Evolutionary conservation across 2,329 filamentous ascomycete species (phyloP).

Genomic region (Beauveria brongniartii): DNA sequence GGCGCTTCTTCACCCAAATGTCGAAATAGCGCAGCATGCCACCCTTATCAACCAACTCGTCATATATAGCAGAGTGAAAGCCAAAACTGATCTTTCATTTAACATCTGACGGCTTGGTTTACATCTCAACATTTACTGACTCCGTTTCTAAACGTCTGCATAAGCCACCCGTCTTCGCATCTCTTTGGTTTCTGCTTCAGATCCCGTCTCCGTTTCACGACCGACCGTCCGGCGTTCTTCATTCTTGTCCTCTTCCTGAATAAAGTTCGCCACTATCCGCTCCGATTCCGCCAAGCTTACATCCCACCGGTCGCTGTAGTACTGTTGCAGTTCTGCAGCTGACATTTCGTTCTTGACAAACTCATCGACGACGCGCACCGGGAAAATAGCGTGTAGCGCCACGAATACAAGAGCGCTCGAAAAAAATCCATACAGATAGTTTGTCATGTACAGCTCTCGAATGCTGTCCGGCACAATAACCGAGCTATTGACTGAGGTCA

Average conservation of each 20-base stretch:
- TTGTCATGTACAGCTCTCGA: conserved; percentile 30
- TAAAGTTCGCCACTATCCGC: not conserved
- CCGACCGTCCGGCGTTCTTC: not conserved
- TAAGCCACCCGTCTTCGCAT: not conserved
- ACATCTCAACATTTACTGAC: not conserved
- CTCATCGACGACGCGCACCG: conserved; percentile 18
- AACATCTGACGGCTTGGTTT: not conserved
- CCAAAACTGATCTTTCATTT: not conserved
- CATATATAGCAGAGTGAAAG: too few species aligned
- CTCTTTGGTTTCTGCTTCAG: not conserved
- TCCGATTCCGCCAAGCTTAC: conserved; percentile 15
- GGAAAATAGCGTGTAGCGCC: conserved; percentile 24
- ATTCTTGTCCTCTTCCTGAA: not conserved
- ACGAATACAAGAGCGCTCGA: conserved; percentile 25
- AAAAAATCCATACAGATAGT: conserved; percentile 31
- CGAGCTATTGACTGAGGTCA: conserved; percentile 28
- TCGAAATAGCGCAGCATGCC: not conserved
- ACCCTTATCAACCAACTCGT: not conserved
- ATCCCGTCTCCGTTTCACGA: not conserved
- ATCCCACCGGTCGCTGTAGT: conserved; percentile 26
- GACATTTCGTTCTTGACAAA: conserved; percentile 22
- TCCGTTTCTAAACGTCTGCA: not conserved
- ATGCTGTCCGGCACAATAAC: conserved; percentile 27
- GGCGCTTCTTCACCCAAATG: not conserved
- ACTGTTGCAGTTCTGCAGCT: conserved; percentile 20